Evolutionary conservation across 495 filamentous ascomycete genomes (phyloP).

Genomic region (Penicillium atrosanguineum): DNA sequence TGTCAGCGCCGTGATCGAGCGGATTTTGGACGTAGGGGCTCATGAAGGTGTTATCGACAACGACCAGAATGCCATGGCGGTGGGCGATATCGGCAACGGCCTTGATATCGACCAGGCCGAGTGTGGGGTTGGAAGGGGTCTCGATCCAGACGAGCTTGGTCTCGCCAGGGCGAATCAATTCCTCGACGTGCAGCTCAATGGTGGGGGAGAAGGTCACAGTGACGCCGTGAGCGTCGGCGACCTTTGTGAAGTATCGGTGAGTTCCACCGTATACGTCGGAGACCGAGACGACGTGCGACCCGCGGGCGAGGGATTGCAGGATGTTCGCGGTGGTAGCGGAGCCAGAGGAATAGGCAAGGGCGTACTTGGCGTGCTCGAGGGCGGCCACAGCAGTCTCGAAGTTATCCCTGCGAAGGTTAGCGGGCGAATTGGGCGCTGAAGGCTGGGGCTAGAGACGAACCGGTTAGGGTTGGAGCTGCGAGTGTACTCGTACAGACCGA

Average conservation of each 20-base stretch:
- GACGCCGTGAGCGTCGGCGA: conserved; percentile 91
- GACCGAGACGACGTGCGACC: conserved; percentile 92
- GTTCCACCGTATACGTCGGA: conserved; percentile 98
- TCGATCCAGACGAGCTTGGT: conserved; percentile 99
- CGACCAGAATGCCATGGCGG: conserved; percentile 83
- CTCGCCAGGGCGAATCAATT: conserved; percentile 73
- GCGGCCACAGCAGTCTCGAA: conserved; percentile 90
- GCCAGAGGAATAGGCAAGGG: conserved; percentile 92
- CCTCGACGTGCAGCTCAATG: conserved; percentile 81
- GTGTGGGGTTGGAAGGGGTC: conserved; percentile 88
- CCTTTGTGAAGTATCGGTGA: conserved; percentile 98
- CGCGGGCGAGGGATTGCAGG: conserved; percentile 86
- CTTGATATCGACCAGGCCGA: conserved; percentile 87
- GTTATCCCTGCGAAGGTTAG: conserved; percentile 57
- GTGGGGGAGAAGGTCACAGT: conserved; percentile 88
- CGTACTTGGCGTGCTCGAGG: conserved; percentile 87
- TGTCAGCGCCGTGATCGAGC: conserved; percentile 90
- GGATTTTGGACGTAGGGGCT: conserved; percentile 96
- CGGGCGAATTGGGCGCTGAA: background rate
- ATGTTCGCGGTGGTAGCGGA: conserved; percentile 91
- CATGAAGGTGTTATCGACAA: conserved; percentile 98
- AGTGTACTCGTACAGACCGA: conserved; percentile 87
- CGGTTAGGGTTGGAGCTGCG: conserved; percentile 91
- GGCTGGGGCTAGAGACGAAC: conserved; percentile 26
- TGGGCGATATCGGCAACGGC: conserved; percentile 80